These are phyloP conservation scores for Clonostachys solani DNA, from an alignment of 2,329 filamentous ascomycete species.

Conservation along the genomic window DNA sequence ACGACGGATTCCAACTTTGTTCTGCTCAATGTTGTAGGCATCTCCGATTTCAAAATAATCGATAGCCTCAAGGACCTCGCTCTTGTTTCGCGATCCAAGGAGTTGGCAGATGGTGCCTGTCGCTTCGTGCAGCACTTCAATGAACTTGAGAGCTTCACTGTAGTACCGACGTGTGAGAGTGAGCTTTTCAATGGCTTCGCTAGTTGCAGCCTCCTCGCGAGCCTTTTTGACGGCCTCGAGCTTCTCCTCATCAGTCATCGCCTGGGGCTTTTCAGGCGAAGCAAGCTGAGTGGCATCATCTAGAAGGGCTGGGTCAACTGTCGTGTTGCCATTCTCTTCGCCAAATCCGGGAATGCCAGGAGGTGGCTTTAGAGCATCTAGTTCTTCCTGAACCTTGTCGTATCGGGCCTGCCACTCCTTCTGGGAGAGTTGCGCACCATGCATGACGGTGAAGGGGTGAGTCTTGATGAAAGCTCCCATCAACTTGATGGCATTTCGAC, in stretches of 20 bases:
- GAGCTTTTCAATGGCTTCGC: slow-evolving; percentile 82
- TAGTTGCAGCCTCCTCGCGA: slow-evolving; percentile 81
- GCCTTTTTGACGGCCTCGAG: slow-evolving; percentile 71
- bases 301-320: slow-evolving; percentile 72
- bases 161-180: slow-evolving; percentile 89
- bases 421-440: slow-evolving; percentile 78
- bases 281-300: slow-evolving; percentile 85
- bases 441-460: slow-evolving; percentile 89
- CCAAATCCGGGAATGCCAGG: slow-evolving; percentile 59
- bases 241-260: slow-evolving; percentile 78
- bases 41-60: slow-evolving; percentile 96
- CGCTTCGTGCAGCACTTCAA: slow-evolving; percentile 82
- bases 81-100: slow-evolving; percentile 93
- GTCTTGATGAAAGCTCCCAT: slow-evolving; percentile 85
- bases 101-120: slow-evolving; percentile 81
- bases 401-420: slow-evolving; percentile 83
- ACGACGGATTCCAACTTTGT: slow-evolving; percentile 84
- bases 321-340: slow-evolving; percentile 49
- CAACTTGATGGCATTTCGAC: slow-evolving; percentile 91
- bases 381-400: slow-evolving; percentile 76
- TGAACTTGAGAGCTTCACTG: slow-evolving; percentile 88
- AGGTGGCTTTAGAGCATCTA: slow-evolving; percentile 78
- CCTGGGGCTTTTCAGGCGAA: slow-evolving; percentile 58
- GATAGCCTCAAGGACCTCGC: slow-evolving; percentile 97
- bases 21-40: slow-evolving; percentile 92